phyloP scores from a whole-genome alignment of 2,329 filamentous ascomycete species.

The Chrysosporium keratinophilum region DNA sequence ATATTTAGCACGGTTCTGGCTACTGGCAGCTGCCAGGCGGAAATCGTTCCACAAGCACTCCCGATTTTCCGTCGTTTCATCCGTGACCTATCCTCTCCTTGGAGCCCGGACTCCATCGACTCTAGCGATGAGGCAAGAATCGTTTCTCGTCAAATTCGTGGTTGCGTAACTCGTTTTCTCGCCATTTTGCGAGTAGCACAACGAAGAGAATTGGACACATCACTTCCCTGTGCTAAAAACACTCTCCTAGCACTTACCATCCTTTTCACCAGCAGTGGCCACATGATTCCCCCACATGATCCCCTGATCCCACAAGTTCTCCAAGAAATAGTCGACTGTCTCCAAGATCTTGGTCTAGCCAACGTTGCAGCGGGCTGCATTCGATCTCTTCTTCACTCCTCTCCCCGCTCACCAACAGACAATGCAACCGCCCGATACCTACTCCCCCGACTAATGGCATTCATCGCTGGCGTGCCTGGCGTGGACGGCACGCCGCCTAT shows the following conservation, averaged over 20 bases:
- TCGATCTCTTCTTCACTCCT: slow-evolving; percentile 62
- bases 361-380: slow-evolving; percentile 87
- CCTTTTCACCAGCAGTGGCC: slow-evolving; percentile 69
- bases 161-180: slow-evolving; percentile 71
- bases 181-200: slow-evolving; percentile 50
- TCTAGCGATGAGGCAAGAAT: slow-evolving; percentile 33
- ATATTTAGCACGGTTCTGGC: slow-evolving; percentile 90
- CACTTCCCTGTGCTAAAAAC: slow-evolving; percentile 85
- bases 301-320: slow-evolving; percentile 64
- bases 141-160: slow-evolving; percentile 62
- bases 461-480: slow-evolving; percentile 49
- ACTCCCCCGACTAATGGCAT: slow-evolving; percentile 63
- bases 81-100: slow-evolving; percentile 51
- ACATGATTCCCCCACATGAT: slow-evolving; percentile 63
- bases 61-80: slow-evolving; percentile 90
- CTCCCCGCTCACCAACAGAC: slow-evolving; percentile 52
- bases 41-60: slow-evolving; percentile 79
- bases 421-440: slow-evolving; percentile 64
- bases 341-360: slow-evolving; percentile 50
- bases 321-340: slow-evolving; percentile 72
- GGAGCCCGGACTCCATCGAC: slow-evolving; percentile 30
- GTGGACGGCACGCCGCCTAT: slow-evolving; percentile 50
- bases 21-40: slow-evolving; percentile 74
- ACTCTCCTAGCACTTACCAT: slow-evolving; percentile 79
- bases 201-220: slow-evolving; percentile 53